phyloP scores from a whole-genome alignment of 805 yeast species.

The Kodamaea fukazawae region DNA sequence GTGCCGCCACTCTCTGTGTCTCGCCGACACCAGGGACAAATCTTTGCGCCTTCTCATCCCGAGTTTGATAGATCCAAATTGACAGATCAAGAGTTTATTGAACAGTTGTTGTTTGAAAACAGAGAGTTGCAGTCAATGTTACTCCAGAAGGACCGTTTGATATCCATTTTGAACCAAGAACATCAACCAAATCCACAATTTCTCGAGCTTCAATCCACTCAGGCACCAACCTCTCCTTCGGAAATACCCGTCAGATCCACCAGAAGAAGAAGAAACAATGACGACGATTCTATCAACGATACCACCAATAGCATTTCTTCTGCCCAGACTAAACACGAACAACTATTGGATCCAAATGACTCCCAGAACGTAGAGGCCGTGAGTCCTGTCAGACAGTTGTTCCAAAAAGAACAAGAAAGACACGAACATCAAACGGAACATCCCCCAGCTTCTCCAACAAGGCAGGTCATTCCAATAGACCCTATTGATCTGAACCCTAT shows the following conservation, averaged over 20 bases:
- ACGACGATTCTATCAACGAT: slow-evolving; percentile 3
- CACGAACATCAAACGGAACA: too few relatives aligned
- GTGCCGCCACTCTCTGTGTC: slow-evolving; percentile 1
- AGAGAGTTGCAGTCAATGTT: slow-evolving; percentile 28
- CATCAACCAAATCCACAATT: not conserved
- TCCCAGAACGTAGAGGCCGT: too few relatives aligned
- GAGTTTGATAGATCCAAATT: slow-evolving; percentile 30
- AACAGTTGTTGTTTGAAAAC: slow-evolving; percentile 34
- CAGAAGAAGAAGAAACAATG: slow-evolving; percentile 14
- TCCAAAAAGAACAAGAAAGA: too few relatives aligned
- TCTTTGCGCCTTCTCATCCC: slow-evolving; percentile 33
- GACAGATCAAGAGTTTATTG: slow-evolving; percentile 31
- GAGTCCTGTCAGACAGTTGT: too few relatives aligned
- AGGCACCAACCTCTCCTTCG: slow-evolving; percentile 6
- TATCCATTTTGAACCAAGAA: slow-evolving; percentile 3
- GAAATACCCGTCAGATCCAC: slow-evolving; percentile 21
- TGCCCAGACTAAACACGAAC: too few relatives aligned
- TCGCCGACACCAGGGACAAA: slow-evolving; percentile 2
- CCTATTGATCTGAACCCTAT: too few relatives aligned
- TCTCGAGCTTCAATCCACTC: not conserved
- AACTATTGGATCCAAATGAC: too few relatives aligned
- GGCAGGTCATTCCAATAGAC: too few relatives aligned
- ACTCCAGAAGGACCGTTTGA: slow-evolving; percentile 6
- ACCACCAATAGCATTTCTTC: not conserved
- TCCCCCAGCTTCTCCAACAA: too few relatives aligned